These are phyloP conservation scores for Coniochaeta hoffmannii DNA, from an alignment of 2,329 filamentous ascomycete species.

Conservation along the genomic window DNA sequence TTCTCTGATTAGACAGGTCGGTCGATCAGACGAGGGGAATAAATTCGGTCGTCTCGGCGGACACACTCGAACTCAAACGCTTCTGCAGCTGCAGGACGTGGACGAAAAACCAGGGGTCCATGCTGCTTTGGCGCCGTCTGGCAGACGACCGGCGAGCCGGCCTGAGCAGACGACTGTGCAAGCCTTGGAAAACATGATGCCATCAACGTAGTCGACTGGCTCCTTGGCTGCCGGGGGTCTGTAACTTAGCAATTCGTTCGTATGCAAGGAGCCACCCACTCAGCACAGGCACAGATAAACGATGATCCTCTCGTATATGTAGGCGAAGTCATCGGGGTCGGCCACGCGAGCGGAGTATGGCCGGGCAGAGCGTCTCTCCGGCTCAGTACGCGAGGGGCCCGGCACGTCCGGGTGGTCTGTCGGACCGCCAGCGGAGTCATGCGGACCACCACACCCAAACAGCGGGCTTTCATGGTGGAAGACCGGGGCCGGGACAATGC, in stretches of 20 bases:
- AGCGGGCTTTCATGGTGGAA: no score
- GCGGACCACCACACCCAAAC: no score
- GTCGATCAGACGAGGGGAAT: slow-evolving; percentile 31
- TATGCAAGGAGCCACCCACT: not conserved
- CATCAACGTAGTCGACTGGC: slow-evolving; percentile 59
- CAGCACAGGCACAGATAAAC: not conserved
- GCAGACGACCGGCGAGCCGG: slow-evolving; percentile 40
- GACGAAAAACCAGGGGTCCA: slow-evolving; percentile 69
- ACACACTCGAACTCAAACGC: slow-evolving; percentile 14
- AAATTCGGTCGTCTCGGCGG: slow-evolving; percentile 22
- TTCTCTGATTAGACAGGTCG: not conserved
- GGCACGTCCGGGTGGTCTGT: no score
- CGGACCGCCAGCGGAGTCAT: no score
- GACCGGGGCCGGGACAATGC: no score
- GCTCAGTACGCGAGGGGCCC: no score
- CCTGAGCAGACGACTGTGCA: slow-evolving; percentile 56
- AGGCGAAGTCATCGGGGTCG: slow-evolving; percentile 35
- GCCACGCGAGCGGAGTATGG: no score
- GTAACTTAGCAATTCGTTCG: not conserved
- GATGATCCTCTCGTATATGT: slow-evolving; percentile 12
- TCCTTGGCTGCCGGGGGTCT: slow-evolving; percentile 11
- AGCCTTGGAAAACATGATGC: slow-evolving; percentile 51
- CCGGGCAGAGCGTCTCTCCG: no score
- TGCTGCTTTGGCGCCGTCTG: slow-evolving; percentile 27
- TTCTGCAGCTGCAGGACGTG: slow-evolving; percentile 45